Conservation (phyloP, 352 stramenopile genomes). For the Blastocystis sp. region DNA sequence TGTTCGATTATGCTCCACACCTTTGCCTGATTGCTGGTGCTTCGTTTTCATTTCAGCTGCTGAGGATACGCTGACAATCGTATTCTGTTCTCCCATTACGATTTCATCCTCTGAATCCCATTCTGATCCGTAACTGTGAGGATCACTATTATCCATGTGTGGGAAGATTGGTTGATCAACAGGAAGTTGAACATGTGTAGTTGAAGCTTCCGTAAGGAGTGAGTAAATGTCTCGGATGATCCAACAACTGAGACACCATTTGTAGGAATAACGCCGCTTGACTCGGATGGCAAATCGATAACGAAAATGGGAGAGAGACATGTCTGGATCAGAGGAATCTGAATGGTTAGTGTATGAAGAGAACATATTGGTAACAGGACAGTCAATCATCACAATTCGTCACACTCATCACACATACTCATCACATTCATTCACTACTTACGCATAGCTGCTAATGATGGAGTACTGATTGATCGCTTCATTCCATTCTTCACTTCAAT, state of each 20-base stretch:
- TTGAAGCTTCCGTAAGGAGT: background rate
- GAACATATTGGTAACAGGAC: background rate
- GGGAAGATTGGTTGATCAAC: conserved; percentile 17
- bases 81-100: conserved; percentile 10
- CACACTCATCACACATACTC: background rate
- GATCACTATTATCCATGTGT: background rate
- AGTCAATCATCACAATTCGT: background rate
- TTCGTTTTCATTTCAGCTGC: background rate
- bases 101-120: background rate
- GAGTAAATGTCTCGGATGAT: conserved; percentile 42
- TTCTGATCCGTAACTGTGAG: background rate
- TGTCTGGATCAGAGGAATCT: background rate
- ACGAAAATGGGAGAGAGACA: conserved; percentile 27
- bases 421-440: background rate
- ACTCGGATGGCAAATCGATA: conserved; percentile 56
- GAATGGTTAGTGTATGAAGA: background rate
- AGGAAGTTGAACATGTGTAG: background rate
- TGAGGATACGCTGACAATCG: background rate
- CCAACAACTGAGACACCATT: conserved; percentile 42
- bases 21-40: background rate
- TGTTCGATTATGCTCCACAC: background rate
- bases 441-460: background rate
- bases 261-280: conserved; percentile 44
- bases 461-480: background rate
- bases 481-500: background rate